Percentiles rank a stretch among this genome's conserved stretches.
phyloP scores from a whole-genome alignment of 306 rosid genomes.

The Trifolium fragiferum region DNA sequence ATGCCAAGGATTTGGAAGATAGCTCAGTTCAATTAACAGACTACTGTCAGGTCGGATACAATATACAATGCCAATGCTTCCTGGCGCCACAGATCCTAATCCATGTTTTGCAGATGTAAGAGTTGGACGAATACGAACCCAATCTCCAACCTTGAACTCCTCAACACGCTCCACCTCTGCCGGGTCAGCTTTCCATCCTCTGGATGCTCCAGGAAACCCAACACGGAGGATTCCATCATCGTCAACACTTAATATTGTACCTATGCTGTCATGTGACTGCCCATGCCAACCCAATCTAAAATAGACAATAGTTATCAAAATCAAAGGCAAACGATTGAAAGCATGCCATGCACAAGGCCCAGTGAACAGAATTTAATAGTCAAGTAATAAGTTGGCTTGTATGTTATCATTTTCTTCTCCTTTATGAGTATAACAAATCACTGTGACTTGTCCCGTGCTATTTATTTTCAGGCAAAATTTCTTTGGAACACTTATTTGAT shows the following conservation, averaged over 20 bases:
- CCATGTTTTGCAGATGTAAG: conserved; percentile 97
- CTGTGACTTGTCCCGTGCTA: no score
- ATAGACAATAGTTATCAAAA: conserved; percentile 34
- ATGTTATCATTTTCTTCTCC: background rate
- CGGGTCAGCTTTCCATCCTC: conserved; percentile 99
- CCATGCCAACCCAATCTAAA: conserved; percentile 99
- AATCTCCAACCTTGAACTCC: conserved; percentile 96
- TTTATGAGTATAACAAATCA: background rate
- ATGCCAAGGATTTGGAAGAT: conserved; percentile 98
- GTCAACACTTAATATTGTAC: conserved; percentile 94
- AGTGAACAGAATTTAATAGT: conserved; percentile 26
- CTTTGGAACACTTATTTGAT: no score
- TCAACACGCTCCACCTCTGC: conserved; percentile 99
- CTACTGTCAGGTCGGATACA: conserved; percentile 97
- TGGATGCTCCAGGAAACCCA: conserved; percentile 99
- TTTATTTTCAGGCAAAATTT: no score
- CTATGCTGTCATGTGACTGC: conserved; percentile 95
- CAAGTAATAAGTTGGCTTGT: background rate
- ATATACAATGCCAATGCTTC: conserved; percentile 97
- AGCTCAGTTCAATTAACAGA: conserved; percentile 84
- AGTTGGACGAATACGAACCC: conserved; percentile 98
- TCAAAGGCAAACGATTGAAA: conserved; percentile 16
- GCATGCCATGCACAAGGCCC: conserved; percentile 28
- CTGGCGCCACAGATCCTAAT: conserved; percentile 96
- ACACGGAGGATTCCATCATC: conserved; percentile 98